phyloP scores from a whole-genome alignment of 148 eudicot genomes.

The Simmondsia chinensis region DNA sequence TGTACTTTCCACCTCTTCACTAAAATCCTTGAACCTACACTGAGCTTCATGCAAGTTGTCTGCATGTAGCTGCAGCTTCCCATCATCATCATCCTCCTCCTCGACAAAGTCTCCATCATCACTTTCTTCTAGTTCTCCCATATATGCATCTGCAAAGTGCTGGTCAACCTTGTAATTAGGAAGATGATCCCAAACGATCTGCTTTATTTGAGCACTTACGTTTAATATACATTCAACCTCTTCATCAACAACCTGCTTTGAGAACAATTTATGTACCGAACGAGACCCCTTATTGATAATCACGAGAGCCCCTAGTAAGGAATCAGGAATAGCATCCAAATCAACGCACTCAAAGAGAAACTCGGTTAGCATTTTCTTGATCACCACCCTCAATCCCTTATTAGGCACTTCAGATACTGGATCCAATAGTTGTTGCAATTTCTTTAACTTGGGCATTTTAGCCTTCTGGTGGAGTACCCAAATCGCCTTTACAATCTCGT shows the following conservation, averaged over 20 bases:
- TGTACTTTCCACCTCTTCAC: slow-evolving; percentile 31
- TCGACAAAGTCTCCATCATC: slow-evolving; percentile 27
- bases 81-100: slow-evolving; percentile 16
- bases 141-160: slow-evolving; percentile 61
- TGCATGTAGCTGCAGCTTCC: slow-evolving; percentile 1
- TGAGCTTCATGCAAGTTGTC: slow-evolving; percentile 4
- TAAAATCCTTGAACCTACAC: slow-evolving; percentile 9
- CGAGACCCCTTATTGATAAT: slow-evolving; percentile 28
- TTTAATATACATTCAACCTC: slow-evolving; percentile 57
- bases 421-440: slow-evolving; percentile 34
- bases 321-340: slow-evolving; percentile 51
- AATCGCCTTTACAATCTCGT: slow-evolving; percentile 61
- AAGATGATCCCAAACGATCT: slow-evolving; percentile 44
- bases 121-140: slow-evolving; percentile 54
- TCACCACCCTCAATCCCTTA: slow-evolving; percentile 19
- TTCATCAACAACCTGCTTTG: slow-evolving; percentile 33
- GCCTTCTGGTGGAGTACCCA: slow-evolving; percentile 24
- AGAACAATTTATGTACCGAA: slow-evolving; percentile 11
- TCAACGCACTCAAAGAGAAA: slow-evolving; percentile 75
- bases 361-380: slow-evolving; percentile 48
- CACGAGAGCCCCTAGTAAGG: slow-evolving; percentile 32
- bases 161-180: slow-evolving; percentile 38
- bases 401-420: slow-evolving; percentile 23
- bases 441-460: slow-evolving; percentile 25
- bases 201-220: slow-evolving; percentile 56